A percentile compares a stretch with the other conserved stretches of the same genome.
Conservation (phyloP, 2,329 filamentous ascomycete genomes). For the Fusarium goolgardi region DNA sequence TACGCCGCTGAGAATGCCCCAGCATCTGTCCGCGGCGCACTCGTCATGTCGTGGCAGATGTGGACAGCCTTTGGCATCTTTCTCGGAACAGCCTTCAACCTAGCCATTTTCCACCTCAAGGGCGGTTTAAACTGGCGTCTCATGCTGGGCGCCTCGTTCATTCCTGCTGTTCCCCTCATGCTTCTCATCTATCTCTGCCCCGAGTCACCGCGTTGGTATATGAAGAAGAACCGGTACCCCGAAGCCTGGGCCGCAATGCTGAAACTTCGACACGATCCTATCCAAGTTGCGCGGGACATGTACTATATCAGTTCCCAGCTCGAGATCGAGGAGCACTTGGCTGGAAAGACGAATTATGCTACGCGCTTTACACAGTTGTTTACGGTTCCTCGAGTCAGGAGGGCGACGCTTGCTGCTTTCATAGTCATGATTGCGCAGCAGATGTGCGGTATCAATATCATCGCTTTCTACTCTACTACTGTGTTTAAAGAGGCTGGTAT, state of each 20-base stretch:
- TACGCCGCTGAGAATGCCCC: slow-evolving; percentile 66
- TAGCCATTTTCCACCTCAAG: slow-evolving; percentile 69
- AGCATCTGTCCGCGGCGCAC: slow-evolving; percentile 62
- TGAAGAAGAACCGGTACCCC: slow-evolving; percentile 63
- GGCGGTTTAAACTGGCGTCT: slow-evolving; percentile 72
- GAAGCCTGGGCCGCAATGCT: background rate
- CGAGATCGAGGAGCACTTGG: background rate
- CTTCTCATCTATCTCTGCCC: slow-evolving; percentile 69
- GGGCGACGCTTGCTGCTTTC: slow-evolving; percentile 53
- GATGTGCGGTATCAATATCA: slow-evolving; percentile 45
- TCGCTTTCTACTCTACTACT: slow-evolving; percentile 63
- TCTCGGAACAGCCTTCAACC: slow-evolving; percentile 73
- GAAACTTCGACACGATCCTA: slow-evolving; percentile 3
- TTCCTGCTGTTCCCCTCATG: slow-evolving; percentile 71
- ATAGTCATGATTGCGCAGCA: slow-evolving; percentile 51
- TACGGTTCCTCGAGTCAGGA: slow-evolving; percentile 57
- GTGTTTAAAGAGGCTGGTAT: slow-evolving; percentile 62
- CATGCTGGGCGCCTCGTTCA: slow-evolving; percentile 72
- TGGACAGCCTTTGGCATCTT: slow-evolving; percentile 72
- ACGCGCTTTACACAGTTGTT: background rate
- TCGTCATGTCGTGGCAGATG: slow-evolving; percentile 67
- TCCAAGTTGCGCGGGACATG: background rate
- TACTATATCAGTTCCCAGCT: background rate
- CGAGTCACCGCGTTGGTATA: slow-evolving; percentile 73
- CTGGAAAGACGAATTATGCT: background rate